Percentiles rank a stretch among this genome's conserved stretches.
Conservation (phyloP, 2,329 filamentous ascomycete genomes). For the Fusarium fracticaudum region DNA sequence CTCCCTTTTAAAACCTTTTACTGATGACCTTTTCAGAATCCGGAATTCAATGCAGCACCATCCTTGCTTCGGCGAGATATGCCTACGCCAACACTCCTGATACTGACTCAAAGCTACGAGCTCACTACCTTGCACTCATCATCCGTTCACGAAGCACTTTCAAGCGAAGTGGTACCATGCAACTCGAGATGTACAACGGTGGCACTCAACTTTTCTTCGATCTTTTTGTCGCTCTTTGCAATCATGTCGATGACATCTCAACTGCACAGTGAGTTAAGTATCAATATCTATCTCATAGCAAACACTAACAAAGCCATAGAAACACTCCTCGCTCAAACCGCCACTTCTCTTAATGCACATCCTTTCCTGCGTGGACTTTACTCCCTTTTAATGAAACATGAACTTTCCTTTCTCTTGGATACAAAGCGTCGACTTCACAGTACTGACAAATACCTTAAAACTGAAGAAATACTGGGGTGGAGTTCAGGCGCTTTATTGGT, state of each 20-base stretch:
- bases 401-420: conserved; percentile 4
- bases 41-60: conserved; percentile 85
- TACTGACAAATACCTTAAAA: conserved; percentile 30
- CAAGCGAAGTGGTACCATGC: conserved; percentile 94
- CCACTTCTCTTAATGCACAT: conserved; percentile 44
- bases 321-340: conserved; percentile 60
- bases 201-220: conserved; percentile 89
- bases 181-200: conserved; percentile 90
- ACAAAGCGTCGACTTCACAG: conserved; percentile 21
- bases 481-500: conserved; percentile 21
- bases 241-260: conserved; percentile 81
- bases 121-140: conserved; percentile 92
- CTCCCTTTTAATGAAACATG: conserved; percentile 41
- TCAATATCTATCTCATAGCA: neutral
- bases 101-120: conserved; percentile 87
- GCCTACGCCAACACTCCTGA: conserved; percentile 91
- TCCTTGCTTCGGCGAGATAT: conserved; percentile 86
- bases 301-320: conserved; percentile 29
- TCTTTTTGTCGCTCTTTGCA: conserved; percentile 90
- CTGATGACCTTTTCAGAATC: conserved; percentile 59
- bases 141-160: conserved; percentile 89
- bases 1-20: neutral
- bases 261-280: conserved; percentile 60
- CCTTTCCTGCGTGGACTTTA: neutral
- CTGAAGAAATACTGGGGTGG: conserved; percentile 30